Percentiles rank a stretch among this genome's conserved stretches.
phyloP scores from a whole-genome alignment of 352 stramenopile genomes.

The Globisporangium parvum region DNA sequence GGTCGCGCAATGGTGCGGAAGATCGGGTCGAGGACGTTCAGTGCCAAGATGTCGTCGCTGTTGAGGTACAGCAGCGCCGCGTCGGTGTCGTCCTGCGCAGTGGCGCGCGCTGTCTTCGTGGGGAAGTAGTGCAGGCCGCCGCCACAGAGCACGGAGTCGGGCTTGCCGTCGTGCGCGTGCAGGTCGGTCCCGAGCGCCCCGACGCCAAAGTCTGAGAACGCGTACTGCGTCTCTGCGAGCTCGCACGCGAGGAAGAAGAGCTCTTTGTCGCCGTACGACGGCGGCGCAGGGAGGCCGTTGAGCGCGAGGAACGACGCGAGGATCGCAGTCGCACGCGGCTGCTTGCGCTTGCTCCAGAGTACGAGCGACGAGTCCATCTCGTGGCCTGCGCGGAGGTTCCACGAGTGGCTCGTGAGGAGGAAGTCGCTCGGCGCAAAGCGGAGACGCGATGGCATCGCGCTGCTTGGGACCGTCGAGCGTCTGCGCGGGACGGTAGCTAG shows the following conservation, averaged over 20 bases:
- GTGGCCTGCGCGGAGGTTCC: conserved; percentile 56
- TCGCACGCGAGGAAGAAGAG: conserved; percentile 72
- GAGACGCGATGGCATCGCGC: conserved; percentile 18
- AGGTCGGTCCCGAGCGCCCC: conserved; percentile 42
- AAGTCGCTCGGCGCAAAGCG: conserved; percentile 48
- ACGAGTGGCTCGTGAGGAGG: conserved; percentile 49
- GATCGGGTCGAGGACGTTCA: conserved; percentile 33
- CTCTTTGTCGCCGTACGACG: conserved; percentile 72
- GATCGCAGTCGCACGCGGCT: conserved; percentile 63
- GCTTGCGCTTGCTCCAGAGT: conserved; percentile 61
- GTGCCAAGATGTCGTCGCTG: conserved; percentile 54
- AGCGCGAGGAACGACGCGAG: conserved; percentile 45
- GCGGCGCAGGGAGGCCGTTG: conserved; percentile 28
- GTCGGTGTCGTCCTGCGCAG: conserved; percentile 2
- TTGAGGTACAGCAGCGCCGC: conserved; percentile 49
- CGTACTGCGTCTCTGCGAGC: conserved; percentile 60
- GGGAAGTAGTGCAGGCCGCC: conserved; percentile 57
- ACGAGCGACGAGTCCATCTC: conserved; percentile 75
- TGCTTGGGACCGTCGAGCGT: conserved; percentile 13
- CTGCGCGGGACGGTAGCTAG: conserved; percentile 28
- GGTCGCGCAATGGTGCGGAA: conserved; percentile 42
- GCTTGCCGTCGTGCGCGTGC: conserved; percentile 18
- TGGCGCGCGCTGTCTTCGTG: conserved; percentile 8
- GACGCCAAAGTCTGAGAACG: conserved; percentile 61
- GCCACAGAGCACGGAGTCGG: conserved; percentile 42